Evolutionary conservation across 2,329 filamentous ascomycete species (phyloP).

Genomic region (Trichoderma sp.): DNA sequence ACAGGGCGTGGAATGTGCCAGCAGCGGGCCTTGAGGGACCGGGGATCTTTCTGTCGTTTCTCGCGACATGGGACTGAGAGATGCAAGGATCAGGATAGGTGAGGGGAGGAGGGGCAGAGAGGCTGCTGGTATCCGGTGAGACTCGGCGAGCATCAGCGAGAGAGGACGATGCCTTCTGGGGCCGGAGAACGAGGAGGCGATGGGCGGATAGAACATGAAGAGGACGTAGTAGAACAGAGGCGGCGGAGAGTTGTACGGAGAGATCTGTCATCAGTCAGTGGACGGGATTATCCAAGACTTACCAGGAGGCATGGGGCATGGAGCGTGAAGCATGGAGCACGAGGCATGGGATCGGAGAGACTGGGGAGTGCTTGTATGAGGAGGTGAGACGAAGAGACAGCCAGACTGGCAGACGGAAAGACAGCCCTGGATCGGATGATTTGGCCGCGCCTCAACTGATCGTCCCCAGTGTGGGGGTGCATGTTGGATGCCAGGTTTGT

Average conservation of each 20-base stretch:
- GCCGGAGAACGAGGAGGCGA: background rate
- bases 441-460: constrained; percentile 22
- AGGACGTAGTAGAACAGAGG: background rate
- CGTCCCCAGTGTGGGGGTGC: constrained; percentile 23
- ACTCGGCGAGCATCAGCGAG: constrained; percentile 18
- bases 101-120: constrained; percentile 24
- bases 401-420: background rate
- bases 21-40: constrained; percentile 10
- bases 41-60: constrained; percentile 6
- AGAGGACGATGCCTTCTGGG: background rate
- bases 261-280: background rate
- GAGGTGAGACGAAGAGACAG: background rate
- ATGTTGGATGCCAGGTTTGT: background rate
- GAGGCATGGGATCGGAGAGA: background rate
- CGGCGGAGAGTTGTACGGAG: constrained; percentile 4
- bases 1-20: constrained; percentile 23
- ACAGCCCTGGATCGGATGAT: constrained; percentile 24
- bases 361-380: background rate
- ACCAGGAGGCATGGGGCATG: background rate
- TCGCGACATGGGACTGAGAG: background rate
- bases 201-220: background rate
- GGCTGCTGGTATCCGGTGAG: constrained; percentile 21
- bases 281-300: background rate
- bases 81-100: constrained; percentile 21
- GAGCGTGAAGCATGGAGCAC: background rate